Conservation (phyloP, 352 stramenopile genomes). For the Pythium aquatile region DNA sequence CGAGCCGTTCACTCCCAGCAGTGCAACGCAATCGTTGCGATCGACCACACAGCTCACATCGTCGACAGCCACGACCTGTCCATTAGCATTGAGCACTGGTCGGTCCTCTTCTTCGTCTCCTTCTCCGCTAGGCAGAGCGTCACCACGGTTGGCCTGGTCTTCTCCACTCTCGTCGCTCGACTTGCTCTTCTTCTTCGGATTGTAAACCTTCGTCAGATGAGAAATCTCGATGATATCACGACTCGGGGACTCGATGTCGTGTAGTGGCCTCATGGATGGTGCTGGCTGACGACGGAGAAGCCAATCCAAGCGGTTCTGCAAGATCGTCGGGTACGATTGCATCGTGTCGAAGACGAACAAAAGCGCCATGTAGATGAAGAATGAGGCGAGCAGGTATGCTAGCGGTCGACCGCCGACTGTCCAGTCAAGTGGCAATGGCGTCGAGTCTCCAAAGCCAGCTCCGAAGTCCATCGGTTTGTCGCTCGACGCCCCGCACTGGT, state of each 20-base stretch:
- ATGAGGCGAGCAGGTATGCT: constrained; percentile 39
- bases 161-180: not conserved
- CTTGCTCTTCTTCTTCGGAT: constrained; percentile 36
- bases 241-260: constrained; percentile 28
- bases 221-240: constrained; percentile 49
- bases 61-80: constrained; percentile 66
- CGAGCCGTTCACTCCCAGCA: constrained; percentile 94
- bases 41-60: constrained; percentile 85
- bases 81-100: constrained; percentile 35
- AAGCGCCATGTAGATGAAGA: constrained; percentile 47
- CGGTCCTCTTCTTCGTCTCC: constrained; percentile 18
- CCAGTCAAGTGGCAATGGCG: constrained; percentile 52
- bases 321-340: constrained; percentile 72
- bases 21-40: constrained; percentile 87
- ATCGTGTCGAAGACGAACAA: constrained; percentile 56
- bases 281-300: constrained; percentile 25
- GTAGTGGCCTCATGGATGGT: not conserved
- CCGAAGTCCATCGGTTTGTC: not conserved
- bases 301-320: constrained; percentile 34
- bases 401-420: constrained; percentile 42
- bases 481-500: constrained; percentile 41
- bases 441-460: constrained; percentile 13
- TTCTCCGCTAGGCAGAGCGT: too few relatives aligned
- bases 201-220: constrained; percentile 65
- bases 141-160: not conserved